Conservation (phyloP, 2,329 filamentous ascomycete genomes). For the Dothideomycetes sp. region DNA sequence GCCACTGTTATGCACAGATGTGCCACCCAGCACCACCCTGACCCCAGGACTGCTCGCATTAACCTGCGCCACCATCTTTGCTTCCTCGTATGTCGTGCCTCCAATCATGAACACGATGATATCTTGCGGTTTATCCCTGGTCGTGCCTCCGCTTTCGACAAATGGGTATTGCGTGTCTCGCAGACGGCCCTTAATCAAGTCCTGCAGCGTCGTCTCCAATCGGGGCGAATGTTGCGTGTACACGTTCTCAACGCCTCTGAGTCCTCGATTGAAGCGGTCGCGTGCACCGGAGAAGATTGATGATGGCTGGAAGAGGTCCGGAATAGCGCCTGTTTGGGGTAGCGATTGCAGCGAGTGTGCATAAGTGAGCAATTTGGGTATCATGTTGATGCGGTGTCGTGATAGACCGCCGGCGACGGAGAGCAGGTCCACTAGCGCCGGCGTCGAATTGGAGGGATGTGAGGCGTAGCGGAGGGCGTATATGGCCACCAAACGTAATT, state of each 20-base stretch:
- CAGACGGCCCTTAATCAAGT: conserved; percentile 82
- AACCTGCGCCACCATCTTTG: conserved; percentile 88
- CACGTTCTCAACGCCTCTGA: conserved; percentile 97
- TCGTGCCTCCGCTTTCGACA: conserved; percentile 75
- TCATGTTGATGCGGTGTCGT: conserved; percentile 62
- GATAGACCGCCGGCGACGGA: conserved; percentile 73
- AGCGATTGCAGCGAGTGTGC: conserved; percentile 71
- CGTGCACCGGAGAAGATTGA: conserved; percentile 85
- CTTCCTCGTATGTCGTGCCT: conserved; percentile 91
- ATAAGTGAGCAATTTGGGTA: conserved; percentile 74
- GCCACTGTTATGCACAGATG: conserved; percentile 74
- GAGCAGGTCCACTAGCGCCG: conserved; percentile 78
- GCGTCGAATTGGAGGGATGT: conserved; percentile 69
- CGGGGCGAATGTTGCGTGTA: conserved; percentile 95
- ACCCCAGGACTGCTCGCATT: conserved; percentile 86
- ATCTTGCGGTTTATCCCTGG: conserved; percentile 91
- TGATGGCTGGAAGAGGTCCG: conserved; percentile 82
- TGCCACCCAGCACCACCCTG: conserved; percentile 80
- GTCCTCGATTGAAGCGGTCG: conserved; percentile 71
- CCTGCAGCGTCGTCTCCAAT: conserved; percentile 77
- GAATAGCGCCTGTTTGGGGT: conserved; percentile 58
- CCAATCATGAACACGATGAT: conserved; percentile 92
- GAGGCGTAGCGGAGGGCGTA: conserved; percentile 90
- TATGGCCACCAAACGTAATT: conserved; percentile 82
- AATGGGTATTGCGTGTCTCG: conserved; percentile 87